Evolutionary conservation across 805 yeast species (phyloP).

Genomic region (Lipomyces starkeyi): DNA sequence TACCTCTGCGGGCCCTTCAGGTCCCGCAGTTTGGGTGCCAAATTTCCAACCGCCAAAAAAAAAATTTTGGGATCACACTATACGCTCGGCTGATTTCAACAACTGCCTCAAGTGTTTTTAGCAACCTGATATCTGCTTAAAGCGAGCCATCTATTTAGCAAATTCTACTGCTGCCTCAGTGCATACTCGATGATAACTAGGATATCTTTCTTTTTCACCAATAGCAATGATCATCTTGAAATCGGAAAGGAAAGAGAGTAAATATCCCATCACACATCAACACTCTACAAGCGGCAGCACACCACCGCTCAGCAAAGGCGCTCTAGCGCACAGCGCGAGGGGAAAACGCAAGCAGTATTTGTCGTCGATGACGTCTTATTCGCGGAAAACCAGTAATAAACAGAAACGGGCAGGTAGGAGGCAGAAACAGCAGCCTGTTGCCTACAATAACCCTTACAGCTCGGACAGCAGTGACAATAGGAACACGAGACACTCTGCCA

Average conservation of each 20-base stretch:
- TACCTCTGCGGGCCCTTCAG: background rate
- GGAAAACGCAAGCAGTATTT: background rate
- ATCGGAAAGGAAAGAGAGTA: conserved; percentile 5
- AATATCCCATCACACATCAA: background rate
- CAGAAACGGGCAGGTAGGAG: conserved; percentile 14
- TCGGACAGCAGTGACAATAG: conserved; percentile 25
- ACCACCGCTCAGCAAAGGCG: background rate
- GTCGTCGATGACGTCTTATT: conserved; percentile 10
- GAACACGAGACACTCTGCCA: conserved; percentile 5
- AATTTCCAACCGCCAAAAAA: conserved; percentile 27
- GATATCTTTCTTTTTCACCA: conserved; percentile 14
- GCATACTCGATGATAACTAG: conserved; percentile 28
- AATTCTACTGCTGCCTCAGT: conserved; percentile 6
- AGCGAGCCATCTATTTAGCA: conserved; percentile 1
- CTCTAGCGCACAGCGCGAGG: conserved; percentile 4
- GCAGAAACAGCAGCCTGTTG: conserved; percentile 17
- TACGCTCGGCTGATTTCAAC: background rate
- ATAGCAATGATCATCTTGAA: conserved; percentile 10
- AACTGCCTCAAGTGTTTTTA: background rate
- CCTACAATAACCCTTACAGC: conserved; percentile 33
- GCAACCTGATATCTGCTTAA: background rate
- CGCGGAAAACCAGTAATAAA: conserved; percentile 9
- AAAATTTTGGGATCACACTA: conserved; percentile 19
- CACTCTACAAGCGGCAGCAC: conserved; percentile 2
- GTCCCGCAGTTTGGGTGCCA: conserved; percentile 3